Base-by-base conservation (phyloP, 768 basidiomycete species). In the Kwoniella heveanensis region DNA sequence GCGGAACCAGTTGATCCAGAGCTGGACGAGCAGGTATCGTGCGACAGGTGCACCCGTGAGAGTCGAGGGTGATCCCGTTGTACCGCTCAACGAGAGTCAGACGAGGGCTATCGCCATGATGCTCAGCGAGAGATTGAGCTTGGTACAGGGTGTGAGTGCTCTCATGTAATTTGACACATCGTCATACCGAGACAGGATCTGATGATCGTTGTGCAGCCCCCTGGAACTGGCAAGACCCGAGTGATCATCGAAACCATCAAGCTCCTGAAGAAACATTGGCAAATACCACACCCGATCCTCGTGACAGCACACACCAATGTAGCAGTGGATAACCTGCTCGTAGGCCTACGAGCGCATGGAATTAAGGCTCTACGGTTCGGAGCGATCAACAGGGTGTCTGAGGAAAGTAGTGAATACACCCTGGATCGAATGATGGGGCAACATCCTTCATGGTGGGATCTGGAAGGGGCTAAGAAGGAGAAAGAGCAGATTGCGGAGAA, bases 251-350 rank as follows among this genome's bases (percentile, higher is more conserved):
- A 94, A 76, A 84, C 90, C 0, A 83, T 91, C 62, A 88, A 86
- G 68, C 74, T 94, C 19, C 85, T 94, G 62, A 93, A 93, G 88
- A 76, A 81, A 2, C 86, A 91, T 73, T 97, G 93, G 77, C 83
- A 88, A 77, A 87, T 94, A 10, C 86, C 90, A 5, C 85, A 89
- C 36, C 92, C 92, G 1, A 83, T 95, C 44, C 85, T 97, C 15
- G 88, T 95, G n/a, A 91, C 90, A 77, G 93, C 93, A 0, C 95
- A 90, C 75, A 96, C 94, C 44, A 94, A 96, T 69, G 90, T 87
- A 21, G 92, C 94, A 0, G 91, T 94, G 21, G 92, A 96, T 76
- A 91, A 94, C 69, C 86, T 96, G 9, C 86, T 93, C 37, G 87
- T 89, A 73, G 90, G 90, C 0, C 83, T 93, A 25, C 83, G 83